Percentiles rank a stretch among this genome's conserved stretches.
Evolutionary conservation across 148 eudicot genomes (phyloP).

Genomic region (Oxyria digyna): DNA sequence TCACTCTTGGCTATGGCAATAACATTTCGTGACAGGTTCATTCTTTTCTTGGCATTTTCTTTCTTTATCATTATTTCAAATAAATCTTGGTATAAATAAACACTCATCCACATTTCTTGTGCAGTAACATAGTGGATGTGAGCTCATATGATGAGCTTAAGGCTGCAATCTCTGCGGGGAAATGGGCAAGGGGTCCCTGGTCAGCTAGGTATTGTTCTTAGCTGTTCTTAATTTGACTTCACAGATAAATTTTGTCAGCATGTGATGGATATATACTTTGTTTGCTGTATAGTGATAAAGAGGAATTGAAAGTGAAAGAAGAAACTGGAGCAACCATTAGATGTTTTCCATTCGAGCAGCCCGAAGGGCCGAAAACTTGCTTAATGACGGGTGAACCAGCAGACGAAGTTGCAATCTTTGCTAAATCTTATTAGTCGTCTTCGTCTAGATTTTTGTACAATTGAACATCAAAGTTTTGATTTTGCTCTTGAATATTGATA

Average conservation of each 20-base stretch:
- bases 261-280: constrained; percentile 6
- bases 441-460: not conserved
- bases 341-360: constrained; percentile 95
- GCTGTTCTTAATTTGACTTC: not conserved
- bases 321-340: constrained; percentile 95
- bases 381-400: constrained; percentile 90
- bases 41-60: not conserved
- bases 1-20: constrained; percentile 57
- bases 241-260: not conserved
- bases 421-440: constrained; percentile 65
- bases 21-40: constrained; percentile 83
- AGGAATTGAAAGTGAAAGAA: constrained; percentile 82
- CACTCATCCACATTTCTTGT: not conserved
- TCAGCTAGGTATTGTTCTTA: constrained; percentile 51
- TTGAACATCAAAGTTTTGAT: not conserved
- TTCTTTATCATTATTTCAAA: not conserved
- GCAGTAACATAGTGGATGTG: constrained; percentile 90
- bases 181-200: constrained; percentile 99
- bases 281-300: constrained; percentile 49
- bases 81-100: not conserved
- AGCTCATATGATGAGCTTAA: constrained; percentile 72
- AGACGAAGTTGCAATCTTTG: constrained; percentile 88
- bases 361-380: constrained; percentile 55
- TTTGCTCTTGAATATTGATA: not conserved
- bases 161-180: constrained; percentile 68